Conservation (phyloP, 805 yeast species). For the Yarrowia bubula region DNA sequence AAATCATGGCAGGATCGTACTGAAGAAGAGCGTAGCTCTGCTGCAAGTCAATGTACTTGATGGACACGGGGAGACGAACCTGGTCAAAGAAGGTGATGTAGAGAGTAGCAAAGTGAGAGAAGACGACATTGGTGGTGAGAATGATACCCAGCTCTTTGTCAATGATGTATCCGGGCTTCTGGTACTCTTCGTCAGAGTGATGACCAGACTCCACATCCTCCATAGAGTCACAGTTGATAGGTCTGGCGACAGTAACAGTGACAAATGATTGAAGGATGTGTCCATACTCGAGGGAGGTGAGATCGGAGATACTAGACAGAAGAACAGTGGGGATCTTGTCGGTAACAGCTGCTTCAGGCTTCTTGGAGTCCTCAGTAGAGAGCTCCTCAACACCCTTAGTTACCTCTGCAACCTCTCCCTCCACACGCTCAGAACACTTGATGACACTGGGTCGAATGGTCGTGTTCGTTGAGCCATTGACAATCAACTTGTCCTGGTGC, state of each 20-base stretch:
- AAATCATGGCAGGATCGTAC: constrained; percentile 11
- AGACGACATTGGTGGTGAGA: constrained; percentile 56
- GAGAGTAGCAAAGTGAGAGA: constrained; percentile 8
- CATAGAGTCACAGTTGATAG: not conserved
- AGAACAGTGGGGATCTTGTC: not conserved
- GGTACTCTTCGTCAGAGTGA: constrained; percentile 15
- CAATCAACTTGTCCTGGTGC: constrained; percentile 47
- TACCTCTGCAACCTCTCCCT: not conserved
- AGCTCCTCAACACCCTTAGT: not conserved
- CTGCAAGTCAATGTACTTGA: constrained; percentile 12
- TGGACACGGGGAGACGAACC: constrained; percentile 52
- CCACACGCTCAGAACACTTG: not conserved
- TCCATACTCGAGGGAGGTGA: not conserved
- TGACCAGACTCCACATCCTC: not conserved
- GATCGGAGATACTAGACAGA: not conserved
- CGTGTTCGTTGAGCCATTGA: not conserved
- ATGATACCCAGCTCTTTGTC: constrained; percentile 79
- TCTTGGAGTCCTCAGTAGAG: no score
- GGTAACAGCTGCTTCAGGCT: not conserved
- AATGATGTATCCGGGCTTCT: constrained; percentile 83
- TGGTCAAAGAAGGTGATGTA: constrained; percentile 17
- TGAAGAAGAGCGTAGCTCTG: constrained; percentile 5
- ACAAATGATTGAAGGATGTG: constrained; percentile 15
- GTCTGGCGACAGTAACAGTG: constrained; percentile 1
- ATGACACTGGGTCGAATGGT: not conserved